Evolutionary conservation across 306 rosid genomes (phyloP), one percentile per base, ranked within the genome.

Genomic region (Vigna mungo): DNA sequence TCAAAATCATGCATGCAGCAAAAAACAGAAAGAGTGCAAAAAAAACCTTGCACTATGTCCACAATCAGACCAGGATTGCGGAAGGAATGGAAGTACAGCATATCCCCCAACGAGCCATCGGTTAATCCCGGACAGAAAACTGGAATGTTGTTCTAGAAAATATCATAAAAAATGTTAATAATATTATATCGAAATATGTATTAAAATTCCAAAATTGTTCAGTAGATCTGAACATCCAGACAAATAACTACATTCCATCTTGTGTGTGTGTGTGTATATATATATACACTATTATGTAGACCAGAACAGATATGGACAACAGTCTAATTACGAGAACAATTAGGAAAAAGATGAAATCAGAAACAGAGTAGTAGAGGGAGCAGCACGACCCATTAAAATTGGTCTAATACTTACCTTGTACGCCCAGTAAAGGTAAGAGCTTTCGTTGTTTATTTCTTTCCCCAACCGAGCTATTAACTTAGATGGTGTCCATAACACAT

Each of bases 81-180:
- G 80, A 83, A 89, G 71, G 96, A 95, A 86, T 95, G 94, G 83
- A 95, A 92, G 74, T 92, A 95, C 82, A 95, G 52, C 99, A 92
- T 95, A 82, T 95, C 99, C 59, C 99, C 99, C 78, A 95, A 69
- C 34, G 97, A 95, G 73, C 99, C 99, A 88, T 95, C 99, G 0
- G 97, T 95, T 86, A 95, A 76, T 66, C 97, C 93, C 1, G 99
- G 99, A 80, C 99, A 95, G 77, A 78, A 92, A 63, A 95, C 97
- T 25, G 96, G 94, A 87, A 95, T 81, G 63, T 90, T 84, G 88
- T 92, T 95, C 99, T 95, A 91, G 70, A 82, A 81, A 69, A 75
- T 2, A 80, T 13, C 41, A 61, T 75, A 21, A 70, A 25, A 2
- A 30, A 27, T 9, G 44, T 64, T 27, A 85, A 49, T 14, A 36